Evolutionary conservation across 2,329 filamentous ascomycete genomes (phyloP).

Genomic region (Aureobasidium musti): DNA sequence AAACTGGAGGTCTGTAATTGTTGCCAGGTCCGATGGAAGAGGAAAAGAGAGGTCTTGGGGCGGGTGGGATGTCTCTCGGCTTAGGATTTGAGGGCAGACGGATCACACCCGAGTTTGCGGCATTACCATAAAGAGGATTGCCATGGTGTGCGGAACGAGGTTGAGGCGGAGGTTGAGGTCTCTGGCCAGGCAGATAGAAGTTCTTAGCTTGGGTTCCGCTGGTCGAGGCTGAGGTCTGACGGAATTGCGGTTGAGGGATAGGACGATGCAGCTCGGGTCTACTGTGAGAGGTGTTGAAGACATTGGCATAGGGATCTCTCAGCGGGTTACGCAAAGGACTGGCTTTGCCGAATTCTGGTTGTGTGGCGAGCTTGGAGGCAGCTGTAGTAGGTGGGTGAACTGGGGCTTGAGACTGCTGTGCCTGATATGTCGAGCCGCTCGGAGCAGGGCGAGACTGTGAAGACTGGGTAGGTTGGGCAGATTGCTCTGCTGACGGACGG

Average conservation of each 20-base stretch:
- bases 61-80: constrained; percentile 52
- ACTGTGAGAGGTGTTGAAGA: constrained; percentile 53
- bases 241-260: constrained; percentile 22
- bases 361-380: constrained; percentile 20
- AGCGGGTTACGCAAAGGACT: constrained; percentile 57
- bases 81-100: constrained; percentile 52
- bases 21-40: constrained; percentile 45
- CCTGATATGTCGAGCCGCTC: neutral
- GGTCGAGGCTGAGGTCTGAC: constrained; percentile 7
- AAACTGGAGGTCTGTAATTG: constrained; percentile 53
- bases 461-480: constrained; percentile 33
- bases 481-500: constrained; percentile 42
- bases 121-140: constrained; percentile 15
- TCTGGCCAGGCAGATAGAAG: constrained; percentile 38
- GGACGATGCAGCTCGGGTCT: constrained; percentile 31
- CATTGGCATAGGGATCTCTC: constrained; percentile 43
- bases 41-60: constrained; percentile 56
- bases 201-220: constrained; percentile 19
- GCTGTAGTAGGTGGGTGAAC: neutral
- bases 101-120: constrained; percentile 39
- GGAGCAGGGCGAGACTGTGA: constrained; percentile 7
- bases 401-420: constrained; percentile 33
- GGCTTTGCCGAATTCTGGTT: constrained; percentile 60
- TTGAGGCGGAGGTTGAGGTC: constrained; percentile 14
- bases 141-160: constrained; percentile 24